Evolutionary conservation across 2,329 filamentous ascomycete species (phyloP), one percentile per base, ranked within the genome.

Genomic region (Trichocomaceae sp.): DNA sequence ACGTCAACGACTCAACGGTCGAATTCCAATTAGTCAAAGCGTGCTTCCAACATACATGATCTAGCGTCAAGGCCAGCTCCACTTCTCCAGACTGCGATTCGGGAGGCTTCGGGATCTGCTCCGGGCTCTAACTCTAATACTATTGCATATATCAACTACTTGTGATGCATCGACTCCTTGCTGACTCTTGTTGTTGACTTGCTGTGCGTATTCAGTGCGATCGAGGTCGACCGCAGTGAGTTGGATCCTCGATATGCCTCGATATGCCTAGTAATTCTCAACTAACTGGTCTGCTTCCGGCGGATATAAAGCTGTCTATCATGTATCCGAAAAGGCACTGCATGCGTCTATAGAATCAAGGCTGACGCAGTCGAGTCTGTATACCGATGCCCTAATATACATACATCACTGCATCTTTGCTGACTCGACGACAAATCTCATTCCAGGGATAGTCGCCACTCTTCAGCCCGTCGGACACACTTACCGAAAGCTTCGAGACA

Each of bases 281-380:
- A n/a, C 37, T 33, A 29, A 37, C 37, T 8, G 26, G 5, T 10
- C 26, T 29, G 29, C 15, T 35, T 17, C n/a, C 29, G 20, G 33
- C 20, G 17, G 8, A 39, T 37, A 44, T 49, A 19, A 23, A 57
- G 56, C 44, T 57, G 52, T 48, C 52, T 57, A 29, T 55, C 52
- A 23, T 57, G 56, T 50, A 57, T 57, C 52, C 48, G 56, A 31
- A 41, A 52, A 49, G 51, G 48, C 17, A 57, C 56, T 4, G 56
- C 55, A 37, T 57, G 56, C n/a, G 31, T 57, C 6, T 57, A 57
- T 20, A 54, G 52, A 19, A 46, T 57, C 26, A 57, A 52, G 42
- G 56, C 56, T 41, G 52, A 55, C 17, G 33, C 31, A 17, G 17
- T 22, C 17, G 52, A 57, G 56, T 57, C 15, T 12, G 52, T 51